Evolutionary conservation across 2,329 filamentous ascomycete species (phyloP).

Genomic region (Trichoderma aggressivum): DNA sequence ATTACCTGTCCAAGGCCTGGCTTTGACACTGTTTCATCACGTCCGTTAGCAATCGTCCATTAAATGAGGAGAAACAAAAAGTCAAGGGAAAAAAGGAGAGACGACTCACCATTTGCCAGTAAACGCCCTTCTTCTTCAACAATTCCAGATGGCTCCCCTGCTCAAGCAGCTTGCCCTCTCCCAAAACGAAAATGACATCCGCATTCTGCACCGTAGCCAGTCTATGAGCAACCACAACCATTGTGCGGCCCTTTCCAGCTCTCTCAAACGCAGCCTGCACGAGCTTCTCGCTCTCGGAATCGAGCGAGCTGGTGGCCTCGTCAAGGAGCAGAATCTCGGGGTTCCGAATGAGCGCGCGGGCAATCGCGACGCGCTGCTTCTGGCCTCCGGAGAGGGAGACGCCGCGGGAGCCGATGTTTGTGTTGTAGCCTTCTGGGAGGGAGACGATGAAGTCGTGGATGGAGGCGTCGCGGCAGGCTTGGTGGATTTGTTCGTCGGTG

Average conservation of each 20-base stretch:
- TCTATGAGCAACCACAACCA: constrained; percentile 74
- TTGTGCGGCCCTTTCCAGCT: constrained; percentile 58
- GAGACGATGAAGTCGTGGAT: constrained; percentile 69
- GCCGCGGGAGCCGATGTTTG: constrained; percentile 63
- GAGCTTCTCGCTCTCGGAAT: constrained; percentile 60
- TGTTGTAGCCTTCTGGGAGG: constrained; percentile 65
- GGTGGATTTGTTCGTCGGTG: constrained; percentile 49
- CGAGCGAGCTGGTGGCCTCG: constrained; percentile 68
- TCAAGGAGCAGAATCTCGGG: constrained; percentile 66
- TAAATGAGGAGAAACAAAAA: neutral
- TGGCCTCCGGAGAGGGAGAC: constrained; percentile 68
- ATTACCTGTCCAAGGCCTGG: constrained; percentile 53
- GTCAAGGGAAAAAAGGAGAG: neutral
- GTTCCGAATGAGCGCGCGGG: constrained; percentile 63
- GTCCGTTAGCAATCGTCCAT: constrained; percentile 23
- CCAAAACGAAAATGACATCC: constrained; percentile 76
- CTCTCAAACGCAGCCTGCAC: constrained; percentile 66
- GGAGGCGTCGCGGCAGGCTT: constrained; percentile 58
- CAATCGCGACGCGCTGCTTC: constrained; percentile 67
- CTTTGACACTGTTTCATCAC: constrained; percentile 50
- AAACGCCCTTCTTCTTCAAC: constrained; percentile 49
- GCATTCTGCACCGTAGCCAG: constrained; percentile 75
- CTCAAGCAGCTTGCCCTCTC: constrained; percentile 56
- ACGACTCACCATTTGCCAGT: constrained; percentile 55
- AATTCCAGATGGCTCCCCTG: constrained; percentile 52